Evolutionary conservation across 345 rosid species (phyloP).

Genomic region (Cardiospermum halicacabum): DNA sequence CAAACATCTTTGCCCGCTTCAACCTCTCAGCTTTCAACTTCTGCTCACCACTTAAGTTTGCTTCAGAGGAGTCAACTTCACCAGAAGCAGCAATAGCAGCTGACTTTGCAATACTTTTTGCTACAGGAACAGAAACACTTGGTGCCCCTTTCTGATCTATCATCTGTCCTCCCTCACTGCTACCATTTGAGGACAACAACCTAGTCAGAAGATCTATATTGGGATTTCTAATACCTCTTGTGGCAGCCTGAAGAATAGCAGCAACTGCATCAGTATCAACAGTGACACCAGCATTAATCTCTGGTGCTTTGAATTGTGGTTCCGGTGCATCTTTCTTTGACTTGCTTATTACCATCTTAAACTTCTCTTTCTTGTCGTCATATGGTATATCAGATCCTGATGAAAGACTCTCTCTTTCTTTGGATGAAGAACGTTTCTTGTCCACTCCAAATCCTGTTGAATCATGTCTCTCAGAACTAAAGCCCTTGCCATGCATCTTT

Average conservation of each 20-base stretch:
- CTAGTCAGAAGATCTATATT: conserved; percentile 45
- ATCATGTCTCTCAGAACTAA: conserved; percentile 40
- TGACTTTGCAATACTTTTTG: conserved; percentile 37
- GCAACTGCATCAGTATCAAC: conserved; percentile 82
- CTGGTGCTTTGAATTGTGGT: conserved; percentile 42
- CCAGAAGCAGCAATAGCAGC: conserved; percentile 52
- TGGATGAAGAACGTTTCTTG: conserved; percentile 35
- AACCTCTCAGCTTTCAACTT: conserved; percentile 89
- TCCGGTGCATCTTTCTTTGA: conserved; percentile 59
- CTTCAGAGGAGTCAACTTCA: conserved; percentile 74
- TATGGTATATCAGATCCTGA: conserved; percentile 51
- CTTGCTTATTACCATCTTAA: conserved; percentile 68
- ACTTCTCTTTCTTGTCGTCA: conserved; percentile 72
- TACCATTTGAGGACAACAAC: conserved; percentile 28
- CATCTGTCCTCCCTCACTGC: conserved; percentile 38
- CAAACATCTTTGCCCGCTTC: conserved; percentile 91
- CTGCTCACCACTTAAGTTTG: conserved; percentile 61
- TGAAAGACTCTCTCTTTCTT: conserved; percentile 36
- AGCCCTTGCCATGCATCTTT: conserved; percentile 35
- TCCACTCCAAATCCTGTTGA: conserved; percentile 27
- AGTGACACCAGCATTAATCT: conserved; percentile 45
- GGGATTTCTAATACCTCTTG: conserved; percentile 79
- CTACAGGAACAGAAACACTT: conserved; percentile 38
- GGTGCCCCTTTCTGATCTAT: conserved; percentile 23
- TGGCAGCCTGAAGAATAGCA: conserved; percentile 93